Evolutionary conservation across 2,329 filamentous ascomycete species (phyloP), one percentile per base, ranked within the genome.

Genomic region (Metarhizium sp.): DNA sequence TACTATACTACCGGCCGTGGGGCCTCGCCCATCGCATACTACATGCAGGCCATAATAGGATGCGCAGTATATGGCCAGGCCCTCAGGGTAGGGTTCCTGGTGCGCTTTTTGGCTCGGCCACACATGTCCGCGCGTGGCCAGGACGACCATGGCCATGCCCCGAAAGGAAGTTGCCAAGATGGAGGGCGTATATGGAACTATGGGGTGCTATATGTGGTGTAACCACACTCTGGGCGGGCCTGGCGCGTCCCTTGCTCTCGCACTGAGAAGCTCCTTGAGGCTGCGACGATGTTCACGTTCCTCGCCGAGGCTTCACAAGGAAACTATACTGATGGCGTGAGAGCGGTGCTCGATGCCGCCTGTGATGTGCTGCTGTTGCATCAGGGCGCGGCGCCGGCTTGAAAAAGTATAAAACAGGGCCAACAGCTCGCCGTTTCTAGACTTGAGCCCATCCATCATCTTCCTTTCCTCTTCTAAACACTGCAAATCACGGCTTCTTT

Each of bases 241-340:
- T 36, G 40, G 40, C 16, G 40, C 32, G 34, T 43, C 13, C n/a
- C 50, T 43, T 43, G 38, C 18, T 51, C 42, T 36, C 36, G n/a
- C 36, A 51, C 20, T 25, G 40, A 43, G 40, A 18, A 11, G 48
- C 16, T 49, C 50, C 10, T 32, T n/a, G 6, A 45, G 25, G 6
- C n/a, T 45, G 20, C 13, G 20, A 34, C 10, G 2, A 46, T 13
- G 5, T 5, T 5, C 11, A 45, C n/a, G n/a, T 10, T 20, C 18
- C 13, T 53, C 52, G 45, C 52, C 45, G 52, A 53, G 52, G 52
- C 52, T 53, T 49, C 52, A 53, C 47, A 36, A 48, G 43, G 14
- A 18, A 48, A 6, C 3, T 11, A 11, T 14, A 13, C 45, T 30
- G 6, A 42, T 29, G 51, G 11, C 30, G 29, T 16, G 30, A 34